These are phyloP conservation scores for Blastobotrys elegans DNA, from an alignment of 1,139 yeast genomes.

Conservation along the genomic window DNA sequence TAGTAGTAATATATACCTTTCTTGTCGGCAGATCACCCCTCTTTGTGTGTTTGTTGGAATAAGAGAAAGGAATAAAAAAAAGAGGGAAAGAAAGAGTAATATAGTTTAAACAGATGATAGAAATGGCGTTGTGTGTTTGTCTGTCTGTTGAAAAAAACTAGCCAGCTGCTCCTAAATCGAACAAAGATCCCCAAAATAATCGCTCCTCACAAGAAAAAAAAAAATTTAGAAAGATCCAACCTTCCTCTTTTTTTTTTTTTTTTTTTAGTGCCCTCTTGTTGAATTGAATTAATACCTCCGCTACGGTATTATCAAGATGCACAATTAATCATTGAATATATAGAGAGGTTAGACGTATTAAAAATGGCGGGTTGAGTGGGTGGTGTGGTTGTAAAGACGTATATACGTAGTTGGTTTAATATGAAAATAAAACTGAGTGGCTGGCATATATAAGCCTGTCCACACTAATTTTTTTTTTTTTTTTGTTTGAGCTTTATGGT, in stretches of 20 bases:
- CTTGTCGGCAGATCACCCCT: too few species aligned
- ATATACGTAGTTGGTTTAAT: too few species aligned
- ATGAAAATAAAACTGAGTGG: too few species aligned
- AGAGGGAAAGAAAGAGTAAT: not conserved
- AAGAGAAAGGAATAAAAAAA: not conserved
- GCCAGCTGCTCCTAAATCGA: too few species aligned
- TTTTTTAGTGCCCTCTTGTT: not conserved
- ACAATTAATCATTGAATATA: not conserved
- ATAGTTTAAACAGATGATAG: not conserved
- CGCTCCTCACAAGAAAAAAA: not conserved
- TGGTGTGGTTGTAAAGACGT: too few species aligned
- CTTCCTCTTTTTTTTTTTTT: not conserved
- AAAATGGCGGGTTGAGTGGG: conserved; percentile 1
- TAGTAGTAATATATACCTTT: too few species aligned
- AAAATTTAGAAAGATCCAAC: not conserved
- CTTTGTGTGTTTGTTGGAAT: not conserved
- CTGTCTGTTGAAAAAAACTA: not conserved
- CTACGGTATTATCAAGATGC: not conserved
- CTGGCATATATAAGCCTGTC: too few species aligned
- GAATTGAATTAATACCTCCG: not conserved
- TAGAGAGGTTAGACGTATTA: not conserved
- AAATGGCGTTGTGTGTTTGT: not conserved
- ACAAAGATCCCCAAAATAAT: not conserved
- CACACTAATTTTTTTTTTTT: too few species aligned
- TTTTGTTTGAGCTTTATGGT: too few species aligned